Conservation (phyloP, 495 filamentous ascomycete species). For the Aspergillus hancockii region DNA sequence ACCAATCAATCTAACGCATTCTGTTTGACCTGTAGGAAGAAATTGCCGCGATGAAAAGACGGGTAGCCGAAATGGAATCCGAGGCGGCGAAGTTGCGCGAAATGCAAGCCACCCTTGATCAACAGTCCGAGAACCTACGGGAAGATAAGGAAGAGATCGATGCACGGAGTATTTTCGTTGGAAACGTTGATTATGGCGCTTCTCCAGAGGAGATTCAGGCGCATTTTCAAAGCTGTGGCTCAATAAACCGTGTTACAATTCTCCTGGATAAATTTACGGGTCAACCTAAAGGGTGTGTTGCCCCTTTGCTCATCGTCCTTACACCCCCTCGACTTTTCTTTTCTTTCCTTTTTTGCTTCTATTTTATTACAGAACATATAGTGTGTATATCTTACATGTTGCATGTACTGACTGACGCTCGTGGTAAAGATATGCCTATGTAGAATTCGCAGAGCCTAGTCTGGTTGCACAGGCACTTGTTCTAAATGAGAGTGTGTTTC, state of each 20-base stretch:
- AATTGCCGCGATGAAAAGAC: conserved; percentile 95
- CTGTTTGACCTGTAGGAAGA: conserved; percentile 66
- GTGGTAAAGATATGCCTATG: conserved; percentile 85
- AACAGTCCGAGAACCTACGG: conserved; percentile 75
- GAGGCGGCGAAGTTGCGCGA: conserved; percentile 94
- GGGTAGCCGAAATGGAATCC: conserved; percentile 98
- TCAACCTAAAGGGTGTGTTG: conserved; percentile 93
- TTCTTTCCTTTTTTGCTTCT: background rate
- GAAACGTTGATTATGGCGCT: conserved; percentile 97
- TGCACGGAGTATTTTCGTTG: conserved; percentile 93
- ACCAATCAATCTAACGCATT: conserved; percentile 4
- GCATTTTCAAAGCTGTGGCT: conserved; percentile 96
- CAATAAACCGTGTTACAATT: conserved; percentile 98
- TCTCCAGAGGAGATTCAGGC: conserved; percentile 98
- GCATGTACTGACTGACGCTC: conserved; percentile 52
- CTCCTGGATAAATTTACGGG: conserved; percentile 97
- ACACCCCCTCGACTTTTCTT: background rate
- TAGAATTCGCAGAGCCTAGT: conserved; percentile 95
- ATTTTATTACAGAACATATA: background rate
- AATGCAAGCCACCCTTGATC: conserved; percentile 90
- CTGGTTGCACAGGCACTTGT: conserved; percentile 91
- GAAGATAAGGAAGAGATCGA: conserved; percentile 98
- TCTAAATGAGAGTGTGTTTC: conserved; percentile 95
- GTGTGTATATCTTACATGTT: conserved; percentile 29
- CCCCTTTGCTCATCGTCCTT: background rate